A percentile compares a stretch with the other conserved stretches of the same genome.
These are phyloP conservation scores for Calendula officinalis DNA, from an alignment of 129 eudicot genomes.

Conservation along the genomic window DNA sequence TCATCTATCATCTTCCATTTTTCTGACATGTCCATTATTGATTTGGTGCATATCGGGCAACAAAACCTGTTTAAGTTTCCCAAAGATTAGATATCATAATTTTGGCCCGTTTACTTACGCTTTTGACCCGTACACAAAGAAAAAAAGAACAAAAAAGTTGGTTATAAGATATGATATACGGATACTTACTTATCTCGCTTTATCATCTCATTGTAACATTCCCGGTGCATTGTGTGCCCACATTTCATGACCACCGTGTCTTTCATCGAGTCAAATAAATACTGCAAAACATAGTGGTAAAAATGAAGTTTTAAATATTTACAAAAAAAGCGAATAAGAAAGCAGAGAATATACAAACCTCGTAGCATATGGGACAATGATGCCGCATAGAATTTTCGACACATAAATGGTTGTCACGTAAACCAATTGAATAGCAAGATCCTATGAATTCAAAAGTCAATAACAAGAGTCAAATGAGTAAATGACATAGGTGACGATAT, in stretches of 20 bases:
- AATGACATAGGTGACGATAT: neutral
- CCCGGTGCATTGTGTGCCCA: constrained; percentile 97
- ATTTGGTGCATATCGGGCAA: constrained; percentile 91
- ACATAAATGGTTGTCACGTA: constrained; percentile 77
- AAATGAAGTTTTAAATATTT: constrained; percentile 7
- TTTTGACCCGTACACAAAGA: neutral
- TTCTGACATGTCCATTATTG: constrained; percentile 84
- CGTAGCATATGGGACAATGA: constrained; percentile 95
- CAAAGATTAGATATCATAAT: neutral
- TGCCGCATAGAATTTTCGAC: constrained; percentile 96
- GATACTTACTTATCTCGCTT: constrained; percentile 83
- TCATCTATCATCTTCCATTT: constrained; percentile 90
- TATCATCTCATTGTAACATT: constrained; percentile 88
- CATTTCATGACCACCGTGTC: constrained; percentile 91
- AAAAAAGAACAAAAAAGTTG: neutral
- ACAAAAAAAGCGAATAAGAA: neutral
- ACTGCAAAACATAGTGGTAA: constrained; percentile 38
- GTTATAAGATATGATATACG: neutral
- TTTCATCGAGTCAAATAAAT: constrained; percentile 88
- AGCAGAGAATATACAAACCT: constrained; percentile 45
- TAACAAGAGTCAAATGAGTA: neutral
- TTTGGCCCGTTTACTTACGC: neutral
- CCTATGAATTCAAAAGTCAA: constrained; percentile 38
- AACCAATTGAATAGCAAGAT: constrained; percentile 71
- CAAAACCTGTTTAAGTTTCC: constrained; percentile 48